Evolutionary conservation across 768 basidiomycete genomes (phyloP), one percentile per base, ranked within the genome.

Genomic region (Suillus placidus): DNA sequence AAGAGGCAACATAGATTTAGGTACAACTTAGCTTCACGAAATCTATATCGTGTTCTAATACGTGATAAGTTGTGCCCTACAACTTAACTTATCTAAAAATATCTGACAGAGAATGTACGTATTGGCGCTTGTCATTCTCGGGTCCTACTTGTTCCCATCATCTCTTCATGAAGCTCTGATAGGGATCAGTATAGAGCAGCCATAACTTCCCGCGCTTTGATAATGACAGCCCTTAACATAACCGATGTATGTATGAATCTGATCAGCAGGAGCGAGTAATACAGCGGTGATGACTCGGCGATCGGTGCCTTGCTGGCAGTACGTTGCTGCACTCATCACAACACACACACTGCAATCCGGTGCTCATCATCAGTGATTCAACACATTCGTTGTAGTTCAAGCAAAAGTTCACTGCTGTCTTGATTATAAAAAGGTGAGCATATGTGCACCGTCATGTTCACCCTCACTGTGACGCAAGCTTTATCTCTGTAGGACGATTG

Each of bases 1-100:
- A 42, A 45, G 61, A 58, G 45, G 51, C 61, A 34, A 32, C 54
- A 62, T 62, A 62, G 61, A 62, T 13, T 62, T 62, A 62, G 61
- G 32, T 26, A 26, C 26, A 26, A 26, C 26, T 26, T 26, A 26
- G 26, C 26, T 26, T 26, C 26, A 18, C 26, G 7, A 10, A 38
- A 23, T 37, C 35, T 14, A 37, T 12, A 38, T 14, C 8, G 37
- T 37, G 23, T 58, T 30, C 26, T 16, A 18, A 26, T 12, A 55
- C 32, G 13, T 32, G 13, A 55, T 35, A 54, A 54, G 32, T 16
- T 30, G 18, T 34, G 52, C 54, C 54, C 54, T 32, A 55, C 18
- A 20, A 20, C 32, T 37, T 37, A 20, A 20, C 32, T 37, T 37
- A 5, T 52, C 30, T 34, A 34, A 55, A 55, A 34, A 55, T 55